Percentiles rank a stretch among this genome's conserved stretches.
Evolutionary conservation across 116 monocot genomes (phyloP).

Genomic region (Cymodocea nodosa): DNA sequence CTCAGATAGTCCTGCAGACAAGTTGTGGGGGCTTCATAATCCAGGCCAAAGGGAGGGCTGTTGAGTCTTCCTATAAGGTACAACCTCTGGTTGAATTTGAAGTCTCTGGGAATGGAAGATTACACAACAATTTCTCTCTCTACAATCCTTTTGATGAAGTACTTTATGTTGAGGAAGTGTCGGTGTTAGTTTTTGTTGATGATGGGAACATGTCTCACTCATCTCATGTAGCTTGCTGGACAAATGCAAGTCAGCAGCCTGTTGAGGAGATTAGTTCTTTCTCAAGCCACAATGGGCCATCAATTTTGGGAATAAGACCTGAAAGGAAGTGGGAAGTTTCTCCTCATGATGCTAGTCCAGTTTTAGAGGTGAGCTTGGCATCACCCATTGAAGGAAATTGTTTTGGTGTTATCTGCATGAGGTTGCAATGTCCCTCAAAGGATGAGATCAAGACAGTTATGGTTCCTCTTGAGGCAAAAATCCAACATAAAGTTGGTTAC

Average conservation of each 20-base stretch:
- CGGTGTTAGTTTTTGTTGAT: constrained; percentile 28
- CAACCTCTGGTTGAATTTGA: constrained; percentile 37
- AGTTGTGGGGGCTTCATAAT: constrained; percentile 70
- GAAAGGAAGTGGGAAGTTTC: constrained; percentile 35
- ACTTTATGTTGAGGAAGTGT: constrained; percentile 51
- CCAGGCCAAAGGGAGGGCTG: constrained; percentile 41
- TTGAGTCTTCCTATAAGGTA: constrained; percentile 38
- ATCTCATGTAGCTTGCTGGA: constrained; percentile 30
- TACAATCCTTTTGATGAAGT: constrained; percentile 49
- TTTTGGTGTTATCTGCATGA: constrained; percentile 56
- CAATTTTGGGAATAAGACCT: constrained; percentile 38
- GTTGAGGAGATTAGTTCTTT: constrained; percentile 5
- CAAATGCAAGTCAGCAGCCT: constrained; percentile 10
- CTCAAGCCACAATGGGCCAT: constrained; percentile 10
- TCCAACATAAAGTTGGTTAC: constrained; percentile 24
- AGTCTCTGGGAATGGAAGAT: constrained; percentile 13
- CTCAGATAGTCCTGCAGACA: constrained; percentile 73
- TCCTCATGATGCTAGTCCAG: constrained; percentile 19
- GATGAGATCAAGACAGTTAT: constrained; percentile 24
- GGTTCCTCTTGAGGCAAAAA: constrained; percentile 48
- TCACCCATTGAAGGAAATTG: constrained; percentile 33
- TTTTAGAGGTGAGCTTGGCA: constrained; percentile 39
- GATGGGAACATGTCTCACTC: constrained; percentile 18
- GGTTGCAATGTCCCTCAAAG: constrained; percentile 23
- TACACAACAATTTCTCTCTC: constrained; percentile 37